Conservation (phyloP, 345 rosid genomes). For the Cardamine chenopodiifolia region DNA sequence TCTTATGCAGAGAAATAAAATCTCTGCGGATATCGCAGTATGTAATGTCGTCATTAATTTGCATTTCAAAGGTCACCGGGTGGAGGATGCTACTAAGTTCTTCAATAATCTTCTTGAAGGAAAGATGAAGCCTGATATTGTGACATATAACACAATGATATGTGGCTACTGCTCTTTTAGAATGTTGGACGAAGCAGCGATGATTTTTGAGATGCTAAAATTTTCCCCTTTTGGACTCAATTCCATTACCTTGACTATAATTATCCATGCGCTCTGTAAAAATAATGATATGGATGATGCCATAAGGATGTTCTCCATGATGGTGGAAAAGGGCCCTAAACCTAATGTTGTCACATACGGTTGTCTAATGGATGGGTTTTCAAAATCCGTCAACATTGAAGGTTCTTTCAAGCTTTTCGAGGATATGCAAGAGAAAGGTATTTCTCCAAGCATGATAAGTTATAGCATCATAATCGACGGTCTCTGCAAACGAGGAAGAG, state of each 20-base stretch:
- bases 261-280: slow-evolving; percentile 54
- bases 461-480: slow-evolving; percentile 57
- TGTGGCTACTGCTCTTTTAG: slow-evolving; percentile 50
- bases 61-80: slow-evolving; percentile 32
- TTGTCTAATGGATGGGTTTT: slow-evolving; percentile 53
- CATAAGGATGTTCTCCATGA: slow-evolving; percentile 43
- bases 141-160: slow-evolving; percentile 58
- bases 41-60: slow-evolving; percentile 53
- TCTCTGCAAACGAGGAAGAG: slow-evolving; percentile 52
- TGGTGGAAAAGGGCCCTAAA: slow-evolving; percentile 46
- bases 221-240: slow-evolving; percentile 42
- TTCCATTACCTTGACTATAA: slow-evolving; percentile 51
- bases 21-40: slow-evolving; percentile 47
- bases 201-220: slow-evolving; percentile 44
- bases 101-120: slow-evolving; percentile 39
- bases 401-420: slow-evolving; percentile 50
- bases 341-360: slow-evolving; percentile 56
- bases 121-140: slow-evolving; percentile 50
- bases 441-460: slow-evolving; percentile 53
- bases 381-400: slow-evolving; percentile 46
- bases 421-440: slow-evolving; percentile 53
- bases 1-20: slow-evolving; percentile 46
- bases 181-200: slow-evolving; percentile 50
- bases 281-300: slow-evolving; percentile 54
- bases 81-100: slow-evolving; percentile 39